These are phyloP conservation scores for Globisporangium mamillatum DNA, from an alignment of 352 stramenopile genomes.

Conservation along the genomic window DNA sequence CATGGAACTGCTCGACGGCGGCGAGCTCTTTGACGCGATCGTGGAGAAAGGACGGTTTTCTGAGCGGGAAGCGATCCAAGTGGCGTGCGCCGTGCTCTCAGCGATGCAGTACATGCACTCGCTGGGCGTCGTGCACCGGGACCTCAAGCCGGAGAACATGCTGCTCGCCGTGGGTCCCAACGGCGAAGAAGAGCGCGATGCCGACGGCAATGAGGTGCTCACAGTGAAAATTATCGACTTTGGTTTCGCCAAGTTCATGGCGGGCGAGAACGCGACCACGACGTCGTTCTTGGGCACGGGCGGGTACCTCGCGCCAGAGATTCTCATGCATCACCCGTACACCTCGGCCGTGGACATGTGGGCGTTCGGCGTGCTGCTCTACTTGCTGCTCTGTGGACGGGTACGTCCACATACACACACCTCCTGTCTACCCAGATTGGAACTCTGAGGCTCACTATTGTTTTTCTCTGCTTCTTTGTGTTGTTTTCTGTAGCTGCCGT, in stretches of 20 bases:
- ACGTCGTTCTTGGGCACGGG: slow-evolving; percentile 77
- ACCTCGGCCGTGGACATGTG: slow-evolving; percentile 95
- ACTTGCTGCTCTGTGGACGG: slow-evolving; percentile 95
- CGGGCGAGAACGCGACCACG: slow-evolving; percentile 45
- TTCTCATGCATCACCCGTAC: slow-evolving; percentile 95
- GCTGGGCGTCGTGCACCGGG: slow-evolving; percentile 61
- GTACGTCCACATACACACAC: slow-evolving; percentile 31
- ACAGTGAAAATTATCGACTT: slow-evolving; percentile 99
- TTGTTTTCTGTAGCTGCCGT: slow-evolving; percentile 42
- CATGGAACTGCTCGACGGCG: slow-evolving; percentile 75
- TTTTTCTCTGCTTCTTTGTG: neutral
- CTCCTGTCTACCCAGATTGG: neutral
- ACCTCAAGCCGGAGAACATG: slow-evolving; percentile 81
- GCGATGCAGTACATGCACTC: slow-evolving; percentile 76
- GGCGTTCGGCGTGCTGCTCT: slow-evolving; percentile 96
- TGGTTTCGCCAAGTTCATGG: slow-evolving; percentile 93
- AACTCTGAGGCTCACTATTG: neutral
- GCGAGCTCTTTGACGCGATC: slow-evolving; percentile 82
- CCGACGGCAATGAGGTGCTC: slow-evolving; percentile 18
- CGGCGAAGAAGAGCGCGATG: slow-evolving; percentile 15
- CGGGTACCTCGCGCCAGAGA: slow-evolving; percentile 97
- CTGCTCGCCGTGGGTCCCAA: slow-evolving; percentile 37
- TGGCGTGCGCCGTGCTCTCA: slow-evolving; percentile 56
- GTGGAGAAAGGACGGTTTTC: slow-evolving; percentile 59
- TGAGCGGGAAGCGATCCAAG: slow-evolving; percentile 51